Evolutionary conservation across 306 rosid genomes (phyloP).

Genomic region (Morella rubra): DNA sequence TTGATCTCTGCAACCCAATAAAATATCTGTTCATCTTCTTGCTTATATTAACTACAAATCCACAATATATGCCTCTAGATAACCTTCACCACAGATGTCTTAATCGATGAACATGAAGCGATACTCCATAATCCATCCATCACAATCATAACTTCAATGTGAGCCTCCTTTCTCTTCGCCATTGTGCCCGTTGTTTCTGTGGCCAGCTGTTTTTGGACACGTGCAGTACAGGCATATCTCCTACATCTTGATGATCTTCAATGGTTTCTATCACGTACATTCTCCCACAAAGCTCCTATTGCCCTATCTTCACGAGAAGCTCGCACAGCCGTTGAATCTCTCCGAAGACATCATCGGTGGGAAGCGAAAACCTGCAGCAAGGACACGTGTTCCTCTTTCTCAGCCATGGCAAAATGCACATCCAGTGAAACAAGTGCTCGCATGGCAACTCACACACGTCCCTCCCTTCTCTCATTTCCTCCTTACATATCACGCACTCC

Average conservation of each 20-base stretch:
- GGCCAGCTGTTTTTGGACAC: neutral
- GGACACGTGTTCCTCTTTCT: conserved; percentile 87
- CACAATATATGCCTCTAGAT: neutral
- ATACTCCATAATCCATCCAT: neutral
- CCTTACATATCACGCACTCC: conserved; percentile 84
- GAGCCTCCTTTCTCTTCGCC: conserved; percentile 14
- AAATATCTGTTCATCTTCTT: neutral
- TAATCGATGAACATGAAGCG: conserved; percentile 9
- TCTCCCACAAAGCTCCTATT: neutral
- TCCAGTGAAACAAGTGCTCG: conserved; percentile 83
- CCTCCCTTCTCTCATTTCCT: conserved; percentile 69
- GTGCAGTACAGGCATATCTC: neutral
- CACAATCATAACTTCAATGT: neutral
- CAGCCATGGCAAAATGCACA: conserved; percentile 78
- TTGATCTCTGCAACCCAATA: neutral
- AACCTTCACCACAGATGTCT: conserved; percentile 40
- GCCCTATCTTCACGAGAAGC: conserved; percentile 39
- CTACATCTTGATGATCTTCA: neutral
- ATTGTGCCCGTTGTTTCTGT: neutral
- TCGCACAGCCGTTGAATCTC: conserved; percentile 92
- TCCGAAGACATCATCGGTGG: conserved; percentile 66
- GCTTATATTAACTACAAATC: neutral
- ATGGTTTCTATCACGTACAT: no score
- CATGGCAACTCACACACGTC: conserved; percentile 86
- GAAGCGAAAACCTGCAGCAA: conserved; percentile 67